phyloP scores from a whole-genome alignment of 2,329 filamentous ascomycete species.

The Emericellopsis atlantica region DNA sequence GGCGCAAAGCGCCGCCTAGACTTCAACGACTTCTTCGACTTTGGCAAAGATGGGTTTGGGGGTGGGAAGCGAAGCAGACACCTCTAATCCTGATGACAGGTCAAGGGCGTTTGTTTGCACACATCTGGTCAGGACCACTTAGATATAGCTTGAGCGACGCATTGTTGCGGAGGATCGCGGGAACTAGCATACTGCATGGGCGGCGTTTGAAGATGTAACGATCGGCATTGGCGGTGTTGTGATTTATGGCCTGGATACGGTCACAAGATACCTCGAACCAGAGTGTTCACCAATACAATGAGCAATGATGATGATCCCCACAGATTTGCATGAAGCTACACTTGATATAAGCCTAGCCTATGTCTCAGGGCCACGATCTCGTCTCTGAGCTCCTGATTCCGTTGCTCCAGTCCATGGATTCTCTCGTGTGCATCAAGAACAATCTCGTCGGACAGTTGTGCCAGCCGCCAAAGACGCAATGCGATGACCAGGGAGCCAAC shows the following conservation, averaged over 20 bases:
- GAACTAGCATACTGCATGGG: slow-evolving; percentile 20
- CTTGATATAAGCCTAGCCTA: slow-evolving; percentile 5
- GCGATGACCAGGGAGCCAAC: slow-evolving; percentile 55
- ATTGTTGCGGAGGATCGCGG: slow-evolving; percentile 20
- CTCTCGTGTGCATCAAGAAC: slow-evolving; percentile 49
- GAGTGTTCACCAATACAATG: background rate
- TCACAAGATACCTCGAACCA: slow-evolving; percentile 1
- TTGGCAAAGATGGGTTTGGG: slow-evolving; percentile 46
- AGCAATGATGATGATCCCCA: too few relatives aligned
- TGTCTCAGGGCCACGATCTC: slow-evolving; percentile 22
- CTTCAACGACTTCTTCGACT: slow-evolving; percentile 64
- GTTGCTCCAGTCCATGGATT: slow-evolving; percentile 41
- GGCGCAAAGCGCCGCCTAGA: slow-evolving; percentile 64
- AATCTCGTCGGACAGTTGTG: slow-evolving; percentile 60
- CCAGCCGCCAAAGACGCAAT: slow-evolving; percentile 54
- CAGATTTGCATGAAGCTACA: too few relatives aligned
- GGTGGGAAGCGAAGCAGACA: slow-evolving; percentile 39
- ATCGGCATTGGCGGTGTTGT: slow-evolving; percentile 3
- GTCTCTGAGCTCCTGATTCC: slow-evolving; percentile 36
- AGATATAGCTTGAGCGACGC: slow-evolving; percentile 10
- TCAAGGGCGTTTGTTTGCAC: background rate
- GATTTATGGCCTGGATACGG: background rate
- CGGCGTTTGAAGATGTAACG: slow-evolving; percentile 21
- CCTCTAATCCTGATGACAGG: slow-evolving; percentile 10
- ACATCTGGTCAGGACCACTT: slow-evolving; percentile 3